Evolutionary conservation across 2,329 filamentous ascomycete species (phyloP).

Genomic region (Epichloe gansuensis): DNA sequence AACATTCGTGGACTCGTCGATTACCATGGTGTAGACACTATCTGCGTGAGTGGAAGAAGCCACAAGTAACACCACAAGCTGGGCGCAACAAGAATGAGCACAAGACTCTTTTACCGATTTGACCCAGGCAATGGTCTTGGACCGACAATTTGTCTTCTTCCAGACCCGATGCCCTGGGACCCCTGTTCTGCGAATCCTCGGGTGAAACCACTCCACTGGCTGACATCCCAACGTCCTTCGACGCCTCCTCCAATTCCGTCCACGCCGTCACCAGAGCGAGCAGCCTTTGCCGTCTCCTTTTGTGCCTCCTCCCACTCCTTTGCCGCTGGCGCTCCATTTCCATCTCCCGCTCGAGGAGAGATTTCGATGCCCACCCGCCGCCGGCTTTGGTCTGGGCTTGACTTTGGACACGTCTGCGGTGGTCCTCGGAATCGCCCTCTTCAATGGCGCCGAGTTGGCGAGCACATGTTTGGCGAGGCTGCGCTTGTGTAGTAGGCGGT

Average conservation of each 20-base stretch:
- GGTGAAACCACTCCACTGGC: constrained; percentile 63
- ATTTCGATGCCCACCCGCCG: constrained; percentile 53
- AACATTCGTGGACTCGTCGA: too few species aligned
- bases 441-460: constrained; percentile 43
- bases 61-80: neutral
- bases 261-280: constrained; percentile 37
- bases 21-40: too few species aligned
- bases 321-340: constrained; percentile 67
- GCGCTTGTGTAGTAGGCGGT: constrained; percentile 26
- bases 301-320: constrained; percentile 70
- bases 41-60: neutral
- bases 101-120: constrained; percentile 11
- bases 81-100: too few species aligned
- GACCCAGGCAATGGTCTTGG: constrained; percentile 51
- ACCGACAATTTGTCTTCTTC: constrained; percentile 67
- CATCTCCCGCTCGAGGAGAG: constrained; percentile 68
- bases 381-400: constrained; percentile 50
- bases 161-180: constrained; percentile 52
- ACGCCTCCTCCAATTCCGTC: constrained; percentile 57
- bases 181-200: constrained; percentile 65
- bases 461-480: constrained; percentile 38
- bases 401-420: constrained; percentile 44
- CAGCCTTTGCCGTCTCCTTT: constrained; percentile 46
- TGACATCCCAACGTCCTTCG: constrained; percentile 61
- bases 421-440: constrained; percentile 52